A percentile compares a stretch with the other conserved stretches of the same genome.
These are phyloP conservation scores for Lentinula sp. DNA, from an alignment of 768 basidiomycete genomes.

Conservation along the genomic window DNA sequence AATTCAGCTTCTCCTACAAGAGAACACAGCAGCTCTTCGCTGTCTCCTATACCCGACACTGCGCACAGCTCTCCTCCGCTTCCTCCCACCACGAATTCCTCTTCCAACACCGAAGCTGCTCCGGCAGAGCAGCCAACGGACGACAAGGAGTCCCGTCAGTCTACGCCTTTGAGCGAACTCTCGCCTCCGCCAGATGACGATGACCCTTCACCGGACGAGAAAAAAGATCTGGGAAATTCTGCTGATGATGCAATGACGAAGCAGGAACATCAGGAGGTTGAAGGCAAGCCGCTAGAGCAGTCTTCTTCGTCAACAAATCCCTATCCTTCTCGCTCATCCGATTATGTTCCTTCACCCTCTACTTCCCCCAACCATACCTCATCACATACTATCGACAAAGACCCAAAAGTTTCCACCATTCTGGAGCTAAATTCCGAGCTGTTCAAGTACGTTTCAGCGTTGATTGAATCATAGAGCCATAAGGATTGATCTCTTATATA, in stretches of 20 bases:
- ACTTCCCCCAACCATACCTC: constrained; percentile 9
- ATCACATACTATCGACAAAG: constrained; percentile 16
- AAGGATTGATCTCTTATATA: constrained; percentile 17
- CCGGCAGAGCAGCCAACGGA: constrained; percentile 18
- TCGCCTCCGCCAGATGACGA: constrained; percentile 61
- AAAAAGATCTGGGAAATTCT: constrained; percentile 30
- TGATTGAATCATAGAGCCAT: neutral
- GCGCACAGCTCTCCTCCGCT: constrained; percentile 22
- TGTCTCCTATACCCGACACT: constrained; percentile 49
- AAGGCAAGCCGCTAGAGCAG: constrained; percentile 11
- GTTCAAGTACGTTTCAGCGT: constrained; percentile 44
- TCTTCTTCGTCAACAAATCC: neutral
- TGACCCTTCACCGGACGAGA: constrained; percentile 29
- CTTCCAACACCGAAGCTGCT: constrained; percentile 13
- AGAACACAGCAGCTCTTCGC: constrained; percentile 30
- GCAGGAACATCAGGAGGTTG: constrained; percentile 12
- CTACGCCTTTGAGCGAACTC: constrained; percentile 73
- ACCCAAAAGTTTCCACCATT: constrained; percentile 52
- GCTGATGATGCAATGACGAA: constrained; percentile 26
- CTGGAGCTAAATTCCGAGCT: constrained; percentile 67
- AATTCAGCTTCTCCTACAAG: neutral
- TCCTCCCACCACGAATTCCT: constrained; percentile 16
- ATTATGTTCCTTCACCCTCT: constrained; percentile 7
- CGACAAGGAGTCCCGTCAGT: constrained; percentile 42
- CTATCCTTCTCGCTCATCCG: constrained; percentile 3